Conservation (phyloP, 1,284 basidiomycete genomes). For the Lignosus rhinocerotis region DNA sequence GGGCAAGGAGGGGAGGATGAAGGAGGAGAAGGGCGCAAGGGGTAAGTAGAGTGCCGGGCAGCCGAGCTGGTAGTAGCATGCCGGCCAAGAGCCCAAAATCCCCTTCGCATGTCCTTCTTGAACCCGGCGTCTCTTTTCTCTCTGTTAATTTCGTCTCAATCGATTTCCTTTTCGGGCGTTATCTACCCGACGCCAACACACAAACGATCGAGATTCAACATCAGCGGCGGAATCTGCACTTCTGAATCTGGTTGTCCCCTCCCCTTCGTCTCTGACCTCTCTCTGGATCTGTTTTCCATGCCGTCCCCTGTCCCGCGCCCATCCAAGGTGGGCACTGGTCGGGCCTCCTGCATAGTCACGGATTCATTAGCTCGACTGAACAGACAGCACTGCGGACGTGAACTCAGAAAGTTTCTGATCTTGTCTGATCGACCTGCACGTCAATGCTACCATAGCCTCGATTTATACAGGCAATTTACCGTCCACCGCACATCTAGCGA, state of each 20-base stretch:
- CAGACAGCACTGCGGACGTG: background rate
- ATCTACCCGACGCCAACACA: constrained; percentile 20
- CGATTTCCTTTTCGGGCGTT: constrained; percentile 12
- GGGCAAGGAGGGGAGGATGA: constrained; percentile 8
- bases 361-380: background rate
- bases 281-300: background rate
- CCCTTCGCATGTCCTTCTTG: background rate
- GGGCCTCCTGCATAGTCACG: too few species aligned
- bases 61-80: constrained; percentile 14
- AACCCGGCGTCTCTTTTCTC: constrained; percentile 3
- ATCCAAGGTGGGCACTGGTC: too few species aligned
- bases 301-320: background rate
- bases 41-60: constrained; percentile 1
- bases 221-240: constrained; percentile 1
- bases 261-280: background rate
- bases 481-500: background rate
- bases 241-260: constrained; percentile 8
- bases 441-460: constrained; percentile 18
- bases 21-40: constrained; percentile 5
- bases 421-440: constrained; percentile 11
- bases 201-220: constrained; percentile 10
- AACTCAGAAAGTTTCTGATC: constrained; percentile 14
- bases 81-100: constrained; percentile 11
- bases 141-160: constrained; percentile 11
- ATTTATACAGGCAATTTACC: background rate